Evolutionary conservation across 768 basidiomycete species (phyloP), one percentile per base, ranked within the genome.

Genomic region (Leccinum longicurvipes): DNA sequence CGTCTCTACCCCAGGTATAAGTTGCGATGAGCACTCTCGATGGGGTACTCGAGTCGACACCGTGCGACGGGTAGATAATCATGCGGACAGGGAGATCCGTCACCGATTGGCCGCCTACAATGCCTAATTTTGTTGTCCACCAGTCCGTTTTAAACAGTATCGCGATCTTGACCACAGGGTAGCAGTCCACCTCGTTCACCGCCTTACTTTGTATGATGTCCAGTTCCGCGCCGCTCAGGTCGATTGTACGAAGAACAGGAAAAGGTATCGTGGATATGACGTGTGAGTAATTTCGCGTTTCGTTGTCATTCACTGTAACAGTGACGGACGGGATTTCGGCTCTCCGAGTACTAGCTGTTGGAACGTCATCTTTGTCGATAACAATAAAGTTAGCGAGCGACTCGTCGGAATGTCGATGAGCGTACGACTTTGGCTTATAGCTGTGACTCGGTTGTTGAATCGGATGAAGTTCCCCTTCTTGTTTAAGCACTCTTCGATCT

Each of bases 81-180:
- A 7, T 21, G 48, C 17, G 15, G n/a, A 60, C 54, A 0, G 51
- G 57, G 29, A 60, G 58, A 42, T 60, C 58, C 27, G 59, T 60
- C 19, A 54, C 5, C 11, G 59, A 46, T 27, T 59, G 58, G 15
- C 57, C 58, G 25, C 57, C 57, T 1, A 59, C 28, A 5, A 59
- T 59, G 1, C 57, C 51, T 9, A 60, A 12, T 19, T 60, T 60
- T 14, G 42, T 50, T 5, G 51, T 60, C 58, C 59, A 60, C 59
- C 58, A 60, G 10, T 60, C 39, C 17, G 59, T 41, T 42, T 60
- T 60, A 5, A 60, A 60, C 19, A 60, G 44, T 27, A 50, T 50
- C 34, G 48, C 51, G 4, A 60, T 41, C 58, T 60, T 60, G 29
- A 23, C 23, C 0, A 24, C 2, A 3, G 14, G 41, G 60, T 17